Percentiles rank a stretch among this genome's conserved stretches.
These are phyloP conservation scores for Marasmius tenuissimus DNA, from an alignment of 1,284 basidiomycete species.

Conservation along the genomic window DNA sequence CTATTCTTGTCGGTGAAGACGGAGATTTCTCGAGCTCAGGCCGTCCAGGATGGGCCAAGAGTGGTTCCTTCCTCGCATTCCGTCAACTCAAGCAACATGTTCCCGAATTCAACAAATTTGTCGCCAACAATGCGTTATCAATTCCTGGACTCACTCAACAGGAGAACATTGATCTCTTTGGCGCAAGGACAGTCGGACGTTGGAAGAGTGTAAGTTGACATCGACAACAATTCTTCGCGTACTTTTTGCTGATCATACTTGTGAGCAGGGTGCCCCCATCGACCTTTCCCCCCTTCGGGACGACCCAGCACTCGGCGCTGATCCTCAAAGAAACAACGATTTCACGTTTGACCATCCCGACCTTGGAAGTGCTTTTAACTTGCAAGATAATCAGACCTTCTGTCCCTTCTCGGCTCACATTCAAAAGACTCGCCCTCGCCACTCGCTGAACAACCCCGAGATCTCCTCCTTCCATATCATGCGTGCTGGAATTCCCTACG, in stretches of 20 bases:
- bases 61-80: conserved; percentile 32
- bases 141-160: conserved; percentile 17
- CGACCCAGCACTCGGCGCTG: not conserved
- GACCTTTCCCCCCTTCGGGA: not conserved
- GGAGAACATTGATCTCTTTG: conserved; percentile 24
- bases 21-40: conserved; percentile 24
- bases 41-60: conserved; percentile 27
- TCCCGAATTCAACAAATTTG: conserved; percentile 30
- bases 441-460: conserved; percentile 11
- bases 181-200: conserved; percentile 30
- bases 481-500: conserved; percentile 38
- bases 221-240: conserved; percentile 18
- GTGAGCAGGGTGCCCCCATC: not conserved
- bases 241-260: too few relatives aligned
- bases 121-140: conserved; percentile 21
- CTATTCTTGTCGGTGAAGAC: conserved; percentile 29
- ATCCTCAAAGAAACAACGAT: not conserved
- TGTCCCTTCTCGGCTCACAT: conserved; percentile 36
- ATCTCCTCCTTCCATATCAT: conserved; percentile 24
- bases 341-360: conserved; percentile 21
- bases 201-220: conserved; percentile 31
- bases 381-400: conserved; percentile 22
- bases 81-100: conserved; percentile 30
- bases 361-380: not conserved
- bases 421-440: conserved; percentile 29